phyloP scores from a whole-genome alignment of 768 basidiomycete species.

The Lactarius sp. region DNA sequence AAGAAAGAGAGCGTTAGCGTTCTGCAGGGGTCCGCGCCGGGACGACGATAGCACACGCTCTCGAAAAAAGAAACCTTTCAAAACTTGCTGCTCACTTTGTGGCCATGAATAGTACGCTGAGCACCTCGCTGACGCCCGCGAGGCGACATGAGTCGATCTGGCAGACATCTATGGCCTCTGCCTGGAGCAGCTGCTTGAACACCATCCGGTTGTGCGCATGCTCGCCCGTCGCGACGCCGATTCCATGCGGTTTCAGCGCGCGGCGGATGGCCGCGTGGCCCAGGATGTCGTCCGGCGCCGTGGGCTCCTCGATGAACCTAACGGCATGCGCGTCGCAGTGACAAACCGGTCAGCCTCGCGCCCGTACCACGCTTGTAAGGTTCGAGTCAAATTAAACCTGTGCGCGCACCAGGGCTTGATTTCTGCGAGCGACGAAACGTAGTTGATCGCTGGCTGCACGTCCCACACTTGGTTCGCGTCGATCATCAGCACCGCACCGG shows the following conservation, averaged over 20 bases:
- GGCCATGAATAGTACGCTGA: conserved; percentile 85
- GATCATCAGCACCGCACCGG: conserved; percentile 93
- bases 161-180: conserved; percentile 88
- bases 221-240: conserved; percentile 92
- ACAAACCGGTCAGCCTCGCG: conserved; percentile 2
- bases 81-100: conserved; percentile 50
- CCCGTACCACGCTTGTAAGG: neutral
- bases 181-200: conserved; percentile 93
- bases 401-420: conserved; percentile 77
- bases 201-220: conserved; percentile 92
- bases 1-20: neutral
- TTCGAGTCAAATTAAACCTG: conserved; percentile 29
- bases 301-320: conserved; percentile 94
- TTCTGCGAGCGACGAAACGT: conserved; percentile 70
- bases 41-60: neutral
- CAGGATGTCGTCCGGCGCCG: conserved; percentile 86
- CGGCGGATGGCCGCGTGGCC: conserved; percentile 78
- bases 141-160: conserved; percentile 95
- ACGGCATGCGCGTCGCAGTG: neutral
- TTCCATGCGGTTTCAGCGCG: conserved; percentile 70
- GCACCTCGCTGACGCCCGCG: conserved; percentile 91
- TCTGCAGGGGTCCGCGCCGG: neutral
- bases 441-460: conserved; percentile 87
- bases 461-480: conserved; percentile 98
- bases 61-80: neutral